These are phyloP conservation scores for Phylloporus sp. DNA, from an alignment of 1,284 basidiomycete species.

Conservation along the genomic window DNA sequence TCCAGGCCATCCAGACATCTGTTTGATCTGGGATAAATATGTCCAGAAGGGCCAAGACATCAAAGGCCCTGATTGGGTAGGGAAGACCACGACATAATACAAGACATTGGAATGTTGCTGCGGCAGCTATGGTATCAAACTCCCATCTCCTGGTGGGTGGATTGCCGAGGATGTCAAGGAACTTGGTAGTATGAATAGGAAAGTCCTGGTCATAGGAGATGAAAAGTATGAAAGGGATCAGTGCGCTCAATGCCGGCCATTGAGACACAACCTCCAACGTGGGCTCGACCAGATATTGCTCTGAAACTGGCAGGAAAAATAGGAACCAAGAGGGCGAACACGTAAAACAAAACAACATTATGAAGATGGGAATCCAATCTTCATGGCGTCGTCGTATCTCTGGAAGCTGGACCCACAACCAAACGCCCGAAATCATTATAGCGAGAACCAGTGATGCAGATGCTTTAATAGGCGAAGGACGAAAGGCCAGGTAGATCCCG, in stretches of 20 bases:
- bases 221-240: too few species aligned
- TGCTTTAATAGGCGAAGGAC: background rate
- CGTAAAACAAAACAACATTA: background rate
- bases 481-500: background rate
- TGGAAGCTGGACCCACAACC: background rate
- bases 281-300: background rate
- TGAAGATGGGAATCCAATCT: background rate
- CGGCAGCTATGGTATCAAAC: too few species aligned
- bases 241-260: too few species aligned
- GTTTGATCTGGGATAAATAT: too few species aligned
- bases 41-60: too few species aligned
- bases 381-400: background rate
- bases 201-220: too few species aligned
- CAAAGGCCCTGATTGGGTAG: too few species aligned
- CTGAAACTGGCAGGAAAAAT: background rate
- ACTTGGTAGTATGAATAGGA: background rate
- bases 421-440: background rate
- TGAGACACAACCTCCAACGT: too few species aligned
- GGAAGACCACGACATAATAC: too few species aligned
- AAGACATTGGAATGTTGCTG: too few species aligned
- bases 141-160: background rate
- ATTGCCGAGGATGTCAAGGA: background rate
- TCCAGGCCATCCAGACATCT: too few species aligned
- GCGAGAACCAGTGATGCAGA: background rate
- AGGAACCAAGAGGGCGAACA: background rate